Percentiles rank a stretch among this genome's conserved stretches.
phyloP scores from a whole-genome alignment of 257 asterid genomes.

The Echites panduratus region DNA sequence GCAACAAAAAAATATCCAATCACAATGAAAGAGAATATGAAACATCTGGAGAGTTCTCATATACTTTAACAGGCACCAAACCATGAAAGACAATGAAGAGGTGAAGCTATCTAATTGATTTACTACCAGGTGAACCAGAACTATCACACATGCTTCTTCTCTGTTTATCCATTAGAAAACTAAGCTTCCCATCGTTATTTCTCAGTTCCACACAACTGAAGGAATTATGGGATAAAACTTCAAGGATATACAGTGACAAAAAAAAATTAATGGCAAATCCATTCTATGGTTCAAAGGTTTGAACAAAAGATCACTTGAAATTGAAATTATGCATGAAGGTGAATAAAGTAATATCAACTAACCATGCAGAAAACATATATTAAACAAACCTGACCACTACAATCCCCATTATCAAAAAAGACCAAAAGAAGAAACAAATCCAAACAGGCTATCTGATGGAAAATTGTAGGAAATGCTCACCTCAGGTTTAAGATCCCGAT shows the following conservation, averaged over 20 bases:
- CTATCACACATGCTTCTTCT: too few relatives aligned
- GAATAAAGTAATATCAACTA: neutral
- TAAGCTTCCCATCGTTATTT: neutral
- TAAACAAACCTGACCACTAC: neutral
- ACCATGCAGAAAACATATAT: neutral
- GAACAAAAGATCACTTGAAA: neutral
- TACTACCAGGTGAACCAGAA: too few relatives aligned
- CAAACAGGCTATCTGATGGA: neutral
- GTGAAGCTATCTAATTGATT: too few relatives aligned
- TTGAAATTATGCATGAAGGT: neutral
- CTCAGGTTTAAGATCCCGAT: constrained; percentile 83
- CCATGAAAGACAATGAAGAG: too few relatives aligned
- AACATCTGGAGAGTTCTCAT: neutral
- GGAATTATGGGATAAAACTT: neutral
- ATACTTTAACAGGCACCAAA: neutral
- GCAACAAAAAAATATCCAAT: neutral
- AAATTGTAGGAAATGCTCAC: constrained; percentile 19
- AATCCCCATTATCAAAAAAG: neutral
- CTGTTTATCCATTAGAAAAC: too few relatives aligned
- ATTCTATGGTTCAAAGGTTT: neutral
- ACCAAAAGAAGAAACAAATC: neutral
- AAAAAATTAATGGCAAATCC: neutral
- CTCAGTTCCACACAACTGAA: neutral
- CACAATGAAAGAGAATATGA: neutral
- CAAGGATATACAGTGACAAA: neutral